Conservation (phyloP, 352 stramenopile species). For the Pythium insidiosum region DNA sequence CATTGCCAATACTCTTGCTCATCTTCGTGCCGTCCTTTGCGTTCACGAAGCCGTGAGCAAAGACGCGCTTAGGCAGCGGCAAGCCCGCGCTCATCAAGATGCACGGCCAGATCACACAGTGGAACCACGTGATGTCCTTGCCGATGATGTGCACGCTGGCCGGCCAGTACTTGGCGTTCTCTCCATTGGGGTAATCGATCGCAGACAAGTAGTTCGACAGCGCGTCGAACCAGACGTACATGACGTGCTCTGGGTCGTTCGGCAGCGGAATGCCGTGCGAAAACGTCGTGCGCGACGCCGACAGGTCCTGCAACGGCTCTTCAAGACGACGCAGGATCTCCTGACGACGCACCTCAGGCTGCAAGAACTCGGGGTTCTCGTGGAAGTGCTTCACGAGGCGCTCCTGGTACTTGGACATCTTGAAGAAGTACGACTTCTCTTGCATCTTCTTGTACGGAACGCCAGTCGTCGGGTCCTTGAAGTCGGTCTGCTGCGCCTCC, state of each 20-base stretch:
- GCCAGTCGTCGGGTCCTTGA: constrained; percentile 91
- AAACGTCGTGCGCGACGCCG: constrained; percentile 96
- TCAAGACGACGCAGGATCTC: constrained; percentile 91
- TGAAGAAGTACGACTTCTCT: constrained; percentile 99
- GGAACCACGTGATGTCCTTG: constrained; percentile 99
- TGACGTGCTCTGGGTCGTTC: constrained; percentile 93
- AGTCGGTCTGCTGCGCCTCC: constrained; percentile 93
- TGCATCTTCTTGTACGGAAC: constrained; percentile 95
- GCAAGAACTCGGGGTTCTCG: constrained; percentile 93
- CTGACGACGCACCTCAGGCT: constrained; percentile 92
- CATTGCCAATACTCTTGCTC: constrained; percentile 98
- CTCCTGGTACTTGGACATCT: constrained; percentile 97
- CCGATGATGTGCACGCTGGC: constrained; percentile 86
- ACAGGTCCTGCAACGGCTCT: constrained; percentile 94
- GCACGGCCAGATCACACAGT: constrained; percentile 99
- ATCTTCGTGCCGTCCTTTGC: constrained; percentile 99
- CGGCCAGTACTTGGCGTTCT: constrained; percentile 72
- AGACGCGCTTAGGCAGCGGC: constrained; percentile 90
- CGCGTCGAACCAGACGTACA: constrained; percentile 99
- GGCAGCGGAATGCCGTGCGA: constrained; percentile 91
- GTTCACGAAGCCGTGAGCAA: constrained; percentile 97
- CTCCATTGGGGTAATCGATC: constrained; percentile 89
- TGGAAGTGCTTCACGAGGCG: constrained; percentile 94
- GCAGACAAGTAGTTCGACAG: constrained; percentile 98
- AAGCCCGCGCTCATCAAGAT: constrained; percentile 97